Evolutionary conservation across 1,284 basidiomycete genomes (phyloP).

Genomic region (Volvariella surrecta): DNA sequence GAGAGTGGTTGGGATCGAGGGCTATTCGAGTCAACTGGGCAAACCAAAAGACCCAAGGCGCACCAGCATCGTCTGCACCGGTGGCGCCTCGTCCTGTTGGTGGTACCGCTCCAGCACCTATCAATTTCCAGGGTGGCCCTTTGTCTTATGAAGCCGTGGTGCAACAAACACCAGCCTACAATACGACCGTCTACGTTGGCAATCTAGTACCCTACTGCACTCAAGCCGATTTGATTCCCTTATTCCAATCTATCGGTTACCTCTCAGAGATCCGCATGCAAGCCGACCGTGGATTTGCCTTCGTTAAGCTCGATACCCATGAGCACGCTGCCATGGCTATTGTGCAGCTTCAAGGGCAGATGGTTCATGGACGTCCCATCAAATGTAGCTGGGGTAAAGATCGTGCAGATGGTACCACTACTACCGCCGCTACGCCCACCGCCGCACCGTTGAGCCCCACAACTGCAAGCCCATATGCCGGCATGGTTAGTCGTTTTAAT

Average conservation of each 20-base stretch:
- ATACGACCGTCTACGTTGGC: constrained; percentile 96
- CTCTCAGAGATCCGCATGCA: constrained; percentile 98
- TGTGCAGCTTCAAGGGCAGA: constrained; percentile 88
- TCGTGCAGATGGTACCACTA: constrained; percentile 61
- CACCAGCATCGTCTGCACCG: constrained; percentile 28
- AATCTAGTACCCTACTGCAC: constrained; percentile 95
- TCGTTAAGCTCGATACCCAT: constrained; percentile 96
- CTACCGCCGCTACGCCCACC: constrained; percentile 33
- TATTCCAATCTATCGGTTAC: constrained; percentile 97
- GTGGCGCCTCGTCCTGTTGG: constrained; percentile 18
- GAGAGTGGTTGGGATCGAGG: constrained; percentile 96
- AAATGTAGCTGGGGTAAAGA: constrained; percentile 99
- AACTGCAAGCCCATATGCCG: constrained; percentile 60
- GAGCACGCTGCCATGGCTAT: constrained; percentile 98
- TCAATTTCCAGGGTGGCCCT: constrained; percentile 82
- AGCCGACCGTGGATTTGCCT: constrained; percentile 95
- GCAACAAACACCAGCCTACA: constrained; percentile 83
- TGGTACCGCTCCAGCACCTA: constrained; percentile 68
- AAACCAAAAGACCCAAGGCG: constrained; percentile 93
- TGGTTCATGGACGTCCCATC: constrained; percentile 92
- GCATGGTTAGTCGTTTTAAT: constrained; percentile 44
- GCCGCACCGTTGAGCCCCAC: constrained; percentile 54
- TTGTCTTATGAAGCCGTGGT: constrained; percentile 85
- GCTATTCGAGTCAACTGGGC: constrained; percentile 99
- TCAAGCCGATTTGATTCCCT: constrained; percentile 90